Evolutionary conservation across 768 basidiomycete genomes (phyloP).

Genomic region (Hebeloma cylindrosporum): DNA sequence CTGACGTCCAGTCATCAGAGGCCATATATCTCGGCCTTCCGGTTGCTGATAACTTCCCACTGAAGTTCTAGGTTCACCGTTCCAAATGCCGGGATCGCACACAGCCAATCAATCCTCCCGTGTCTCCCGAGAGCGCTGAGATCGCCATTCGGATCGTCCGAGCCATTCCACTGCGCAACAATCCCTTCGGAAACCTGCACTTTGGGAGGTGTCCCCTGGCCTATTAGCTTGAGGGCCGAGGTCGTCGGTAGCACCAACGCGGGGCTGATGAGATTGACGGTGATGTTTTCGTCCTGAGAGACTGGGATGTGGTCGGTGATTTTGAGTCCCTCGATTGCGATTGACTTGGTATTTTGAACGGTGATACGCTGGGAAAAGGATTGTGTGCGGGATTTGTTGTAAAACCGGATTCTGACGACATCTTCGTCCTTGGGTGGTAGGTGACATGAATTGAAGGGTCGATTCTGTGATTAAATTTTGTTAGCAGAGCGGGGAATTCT

Average conservation of each 20-base stretch:
- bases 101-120: slow-evolving; percentile 32
- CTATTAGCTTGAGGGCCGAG: background rate
- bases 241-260: slow-evolving; percentile 16
- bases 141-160: slow-evolving; percentile 23
- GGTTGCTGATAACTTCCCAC: slow-evolving; percentile 31
- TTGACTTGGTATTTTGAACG: slow-evolving; percentile 34
- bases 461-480: slow-evolving; percentile 21
- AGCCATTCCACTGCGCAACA: slow-evolving; percentile 32
- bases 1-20: no score
- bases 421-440: slow-evolving; percentile 35
- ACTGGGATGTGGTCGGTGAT: slow-evolving; percentile 37
- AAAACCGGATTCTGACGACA: slow-evolving; percentile 30
- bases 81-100: slow-evolving; percentile 27
- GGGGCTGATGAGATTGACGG: slow-evolving; percentile 33
- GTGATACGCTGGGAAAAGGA: slow-evolving; percentile 34
- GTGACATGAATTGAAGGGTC: slow-evolving; percentile 39
- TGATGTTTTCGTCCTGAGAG: slow-evolving; percentile 32
- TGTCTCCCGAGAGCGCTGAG: slow-evolving; percentile 27
- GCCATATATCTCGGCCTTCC: slow-evolving; percentile 7
- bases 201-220: background rate
- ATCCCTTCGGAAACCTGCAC: slow-evolving; percentile 25
- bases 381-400: slow-evolving; percentile 28
- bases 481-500: background rate
- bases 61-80: slow-evolving; percentile 30
- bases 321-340: slow-evolving; percentile 25